phyloP scores from a whole-genome alignment of 2,329 filamentous ascomycete genomes.

The Emergomyces africanus region DNA sequence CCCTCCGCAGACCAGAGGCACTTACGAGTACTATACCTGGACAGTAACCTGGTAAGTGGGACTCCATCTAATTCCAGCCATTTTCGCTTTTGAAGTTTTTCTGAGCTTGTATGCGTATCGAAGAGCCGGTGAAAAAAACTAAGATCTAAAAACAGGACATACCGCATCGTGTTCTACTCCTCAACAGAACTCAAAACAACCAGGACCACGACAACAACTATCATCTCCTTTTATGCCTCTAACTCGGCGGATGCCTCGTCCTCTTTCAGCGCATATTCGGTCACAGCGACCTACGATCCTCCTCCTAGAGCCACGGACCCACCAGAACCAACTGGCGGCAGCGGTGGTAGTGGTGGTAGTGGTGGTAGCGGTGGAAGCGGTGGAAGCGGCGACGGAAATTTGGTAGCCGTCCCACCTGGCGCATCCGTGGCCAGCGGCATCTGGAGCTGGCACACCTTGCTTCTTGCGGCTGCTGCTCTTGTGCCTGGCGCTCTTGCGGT shows the following conservation, averaged over 20 bases:
- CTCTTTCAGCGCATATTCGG: not conserved
- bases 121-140: not conserved
- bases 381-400: not conserved
- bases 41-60: not conserved
- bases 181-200: not conserved
- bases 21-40: not conserved
- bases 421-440: not conserved
- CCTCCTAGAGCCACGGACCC: not conserved
- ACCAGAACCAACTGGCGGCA: not conserved
- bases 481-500: not conserved
- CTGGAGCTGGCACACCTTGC: not conserved
- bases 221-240: not conserved
- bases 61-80: not conserved
- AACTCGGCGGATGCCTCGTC: not conserved
- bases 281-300: not conserved
- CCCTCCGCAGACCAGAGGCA: not conserved
- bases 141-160: not conserved
- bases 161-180: not conserved
- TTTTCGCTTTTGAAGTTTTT: too few relatives aligned
- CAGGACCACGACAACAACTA: not conserved
- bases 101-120: not conserved
- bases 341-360: not conserved
- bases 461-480: not conserved
- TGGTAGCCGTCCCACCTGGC: not conserved
- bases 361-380: not conserved